A percentile compares a stretch with the other conserved stretches of the same genome.
Conservation (phyloP, 495 filamentous ascomycete genomes). For the Oidiodendron maius region DNA sequence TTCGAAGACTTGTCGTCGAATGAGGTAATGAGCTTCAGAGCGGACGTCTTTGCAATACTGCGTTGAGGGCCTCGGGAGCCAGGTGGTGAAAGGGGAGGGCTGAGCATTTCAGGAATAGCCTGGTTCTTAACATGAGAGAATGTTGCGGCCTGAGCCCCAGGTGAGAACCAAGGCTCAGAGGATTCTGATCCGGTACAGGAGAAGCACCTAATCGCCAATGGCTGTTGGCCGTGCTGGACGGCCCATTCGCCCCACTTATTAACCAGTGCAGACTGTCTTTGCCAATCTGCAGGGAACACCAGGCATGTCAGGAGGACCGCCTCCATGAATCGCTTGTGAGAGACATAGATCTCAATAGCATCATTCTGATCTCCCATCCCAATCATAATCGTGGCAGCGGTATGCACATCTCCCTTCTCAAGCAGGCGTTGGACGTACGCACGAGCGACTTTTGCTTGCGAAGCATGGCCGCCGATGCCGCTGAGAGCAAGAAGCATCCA, state of each 20-base stretch:
- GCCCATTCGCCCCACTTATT: constrained; percentile 94
- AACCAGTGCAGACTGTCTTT: constrained; percentile 78
- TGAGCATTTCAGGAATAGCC: constrained; percentile 46
- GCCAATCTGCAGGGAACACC: constrained; percentile 75
- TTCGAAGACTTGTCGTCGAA: constrained; percentile 62
- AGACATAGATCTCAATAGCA: constrained; percentile 94
- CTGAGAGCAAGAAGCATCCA: constrained; percentile 97
- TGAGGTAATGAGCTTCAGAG: constrained; percentile 87
- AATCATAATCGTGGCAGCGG: constrained; percentile 83
- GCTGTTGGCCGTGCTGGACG: constrained; percentile 76
- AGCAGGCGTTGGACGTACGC: constrained; percentile 88
- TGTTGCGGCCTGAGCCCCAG: constrained; percentile 63
- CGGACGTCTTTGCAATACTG: constrained; percentile 67
- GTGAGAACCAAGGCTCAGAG: constrained; percentile 76
- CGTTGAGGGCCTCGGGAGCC: constrained; percentile 44
- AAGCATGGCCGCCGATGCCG: constrained; percentile 71
- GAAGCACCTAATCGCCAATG: constrained; percentile 89
- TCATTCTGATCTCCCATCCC: constrained; percentile 91
- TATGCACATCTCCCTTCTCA: constrained; percentile 86
- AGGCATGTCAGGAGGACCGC: constrained; percentile 76
- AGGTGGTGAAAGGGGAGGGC: constrained; percentile 54
- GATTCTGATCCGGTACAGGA: constrained; percentile 74
- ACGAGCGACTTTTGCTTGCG: constrained; percentile 84
- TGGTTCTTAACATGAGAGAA: constrained; percentile 42
- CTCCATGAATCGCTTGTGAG: constrained; percentile 86